A percentile compares a stretch with the other conserved stretches of the same genome.
These are phyloP conservation scores for Colletotrichum zoysiae DNA, from an alignment of 2,329 filamentous ascomycete genomes.

Conservation along the genomic window DNA sequence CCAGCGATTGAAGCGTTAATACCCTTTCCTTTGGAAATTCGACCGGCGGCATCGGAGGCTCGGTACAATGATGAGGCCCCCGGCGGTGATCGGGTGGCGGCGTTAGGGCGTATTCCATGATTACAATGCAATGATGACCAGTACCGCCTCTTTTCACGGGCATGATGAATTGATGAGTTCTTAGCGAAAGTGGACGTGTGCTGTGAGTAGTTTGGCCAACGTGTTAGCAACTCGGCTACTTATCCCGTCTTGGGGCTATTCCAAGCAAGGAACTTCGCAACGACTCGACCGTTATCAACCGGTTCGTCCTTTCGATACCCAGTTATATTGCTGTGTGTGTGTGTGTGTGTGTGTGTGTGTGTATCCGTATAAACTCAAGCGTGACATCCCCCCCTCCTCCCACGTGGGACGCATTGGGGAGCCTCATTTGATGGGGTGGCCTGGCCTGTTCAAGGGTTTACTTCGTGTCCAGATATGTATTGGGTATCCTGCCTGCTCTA, in stretches of 20 bases:
- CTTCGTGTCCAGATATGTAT: constrained; percentile 16
- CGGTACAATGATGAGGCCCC: constrained; percentile 1
- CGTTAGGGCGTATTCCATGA: constrained; percentile 1
- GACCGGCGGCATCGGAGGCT: background rate
- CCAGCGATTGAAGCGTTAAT: constrained; percentile 22
- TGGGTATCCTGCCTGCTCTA: constrained; percentile 15
- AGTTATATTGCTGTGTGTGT: constrained; percentile 9
- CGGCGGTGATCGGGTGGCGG: background rate
- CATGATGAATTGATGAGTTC: background rate
- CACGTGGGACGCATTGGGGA: constrained; percentile 38
- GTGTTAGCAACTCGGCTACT: background rate
- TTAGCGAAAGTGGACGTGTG: background rate
- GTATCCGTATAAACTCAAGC: constrained; percentile 26
- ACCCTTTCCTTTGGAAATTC: constrained; percentile 25
- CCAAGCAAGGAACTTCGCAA: background rate
- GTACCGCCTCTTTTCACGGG: background rate
- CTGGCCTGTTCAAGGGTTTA: constrained; percentile 28
- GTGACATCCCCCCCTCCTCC: constrained; percentile 7
- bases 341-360: constrained; percentile 15
- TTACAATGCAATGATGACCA: background rate
- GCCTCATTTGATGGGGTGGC: constrained; percentile 38
- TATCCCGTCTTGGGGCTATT: background rate
- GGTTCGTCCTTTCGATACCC: background rate
- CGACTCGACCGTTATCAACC: background rate
- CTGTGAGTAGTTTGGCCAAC: background rate